These are phyloP conservation scores for Berkeleyomyces basicola DNA, from an alignment of 2,329 filamentous ascomycete genomes.

Conservation along the genomic window DNA sequence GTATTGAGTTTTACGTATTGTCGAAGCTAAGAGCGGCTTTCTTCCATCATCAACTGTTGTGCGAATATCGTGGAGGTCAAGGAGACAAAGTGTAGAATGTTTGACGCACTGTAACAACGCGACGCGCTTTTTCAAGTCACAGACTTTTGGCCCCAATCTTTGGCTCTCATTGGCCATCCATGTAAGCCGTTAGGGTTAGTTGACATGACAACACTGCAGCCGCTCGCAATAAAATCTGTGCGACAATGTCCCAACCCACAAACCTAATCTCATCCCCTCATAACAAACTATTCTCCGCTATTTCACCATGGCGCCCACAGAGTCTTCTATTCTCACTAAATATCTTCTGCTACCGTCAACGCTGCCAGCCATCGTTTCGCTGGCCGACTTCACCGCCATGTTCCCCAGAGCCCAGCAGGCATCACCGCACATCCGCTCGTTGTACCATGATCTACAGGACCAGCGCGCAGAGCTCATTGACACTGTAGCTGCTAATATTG, in stretches of 20 bases:
- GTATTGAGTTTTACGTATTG: background rate
- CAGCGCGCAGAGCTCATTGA: slow-evolving; percentile 56
- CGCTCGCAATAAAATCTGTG: background rate
- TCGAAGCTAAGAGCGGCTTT: background rate
- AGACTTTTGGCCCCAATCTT: slow-evolving; percentile 6
- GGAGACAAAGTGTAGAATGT: background rate
- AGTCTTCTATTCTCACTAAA: slow-evolving; percentile 56
- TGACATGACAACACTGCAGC: background rate
- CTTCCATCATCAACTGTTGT: background rate
- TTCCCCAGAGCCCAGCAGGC: slow-evolving; percentile 51
- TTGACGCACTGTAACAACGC: slow-evolving; percentile 6
- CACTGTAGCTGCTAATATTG: slow-evolving; percentile 46
- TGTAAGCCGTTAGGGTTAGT: background rate
- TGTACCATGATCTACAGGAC: slow-evolving; percentile 68
- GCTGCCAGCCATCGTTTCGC: slow-evolving; percentile 54
- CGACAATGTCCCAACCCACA: background rate
- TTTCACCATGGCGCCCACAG: slow-evolving; percentile 50
- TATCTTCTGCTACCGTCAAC: slow-evolving; percentile 65
- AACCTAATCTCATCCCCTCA: background rate
- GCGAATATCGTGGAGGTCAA: background rate
- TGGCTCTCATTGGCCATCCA: background rate
- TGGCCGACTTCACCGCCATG: slow-evolving; percentile 57
- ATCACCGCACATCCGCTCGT: slow-evolving; percentile 47
- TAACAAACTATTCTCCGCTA: background rate
- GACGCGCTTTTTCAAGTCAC: slow-evolving; percentile 4